phyloP scores from a whole-genome alignment of 129 eudicot species.

The Escallonia rubra region DNA sequence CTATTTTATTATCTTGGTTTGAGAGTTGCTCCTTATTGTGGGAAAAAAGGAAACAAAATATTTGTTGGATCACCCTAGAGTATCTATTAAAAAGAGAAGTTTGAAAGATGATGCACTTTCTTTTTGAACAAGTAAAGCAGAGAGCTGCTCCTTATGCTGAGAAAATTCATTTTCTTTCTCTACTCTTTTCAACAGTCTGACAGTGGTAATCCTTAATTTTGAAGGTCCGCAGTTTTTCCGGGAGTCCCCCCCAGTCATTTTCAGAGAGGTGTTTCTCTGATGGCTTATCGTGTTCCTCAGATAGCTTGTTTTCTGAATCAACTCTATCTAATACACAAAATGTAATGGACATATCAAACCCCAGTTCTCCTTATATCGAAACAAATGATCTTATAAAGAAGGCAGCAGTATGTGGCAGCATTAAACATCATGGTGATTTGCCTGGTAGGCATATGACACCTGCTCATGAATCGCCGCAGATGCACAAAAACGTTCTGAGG shows the following conservation, averaged over 20 bases:
- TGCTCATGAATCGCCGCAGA: constrained; percentile 8
- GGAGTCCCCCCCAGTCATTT: constrained; percentile 47
- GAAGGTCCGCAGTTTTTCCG: constrained; percentile 47
- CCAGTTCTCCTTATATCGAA: constrained; percentile 31
- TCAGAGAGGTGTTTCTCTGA: constrained; percentile 51
- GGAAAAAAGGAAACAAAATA: too few species aligned
- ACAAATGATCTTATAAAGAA: constrained; percentile 25
- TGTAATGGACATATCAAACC: constrained; percentile 17
- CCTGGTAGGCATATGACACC: constrained; percentile 18
- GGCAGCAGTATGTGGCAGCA: constrained; percentile 4
- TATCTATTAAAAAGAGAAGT: too few species aligned
- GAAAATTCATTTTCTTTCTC: not conserved
- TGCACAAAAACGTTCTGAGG: constrained; percentile 14
- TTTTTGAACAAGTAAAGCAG: too few species aligned
- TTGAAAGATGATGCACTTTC: too few species aligned
- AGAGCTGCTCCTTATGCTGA: too few species aligned
- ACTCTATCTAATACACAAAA: constrained; percentile 42
- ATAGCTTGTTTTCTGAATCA: constrained; percentile 52
- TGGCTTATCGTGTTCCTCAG: constrained; percentile 50
- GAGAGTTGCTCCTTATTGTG: too few species aligned
- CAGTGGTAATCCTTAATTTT: constrained; percentile 4
- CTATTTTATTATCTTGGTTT: too few species aligned
- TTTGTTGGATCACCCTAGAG: too few species aligned
- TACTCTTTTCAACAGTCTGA: not conserved
- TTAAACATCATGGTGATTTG: constrained; percentile 10